Percentiles rank a stretch among this genome's conserved stretches.
Evolutionary conservation across 306 rosid species (phyloP).

Genomic region (Vicia villosa): DNA sequence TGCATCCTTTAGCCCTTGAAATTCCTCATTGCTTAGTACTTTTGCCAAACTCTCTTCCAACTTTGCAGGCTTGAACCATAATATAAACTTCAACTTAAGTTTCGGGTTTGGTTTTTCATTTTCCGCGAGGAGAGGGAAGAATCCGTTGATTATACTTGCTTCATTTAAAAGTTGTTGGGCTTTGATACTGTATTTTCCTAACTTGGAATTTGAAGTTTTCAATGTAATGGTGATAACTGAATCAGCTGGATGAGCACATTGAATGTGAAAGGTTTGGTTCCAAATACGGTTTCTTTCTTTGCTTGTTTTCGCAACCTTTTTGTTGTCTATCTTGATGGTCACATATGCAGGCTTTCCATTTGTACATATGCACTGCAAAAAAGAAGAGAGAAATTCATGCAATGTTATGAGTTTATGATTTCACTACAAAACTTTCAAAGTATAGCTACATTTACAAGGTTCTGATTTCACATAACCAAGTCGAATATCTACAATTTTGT

Average conservation of each 20-base stretch:
- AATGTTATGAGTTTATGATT: slow-evolving; percentile 13
- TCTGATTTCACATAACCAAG: neutral
- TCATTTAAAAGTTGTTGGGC: slow-evolving; percentile 55
- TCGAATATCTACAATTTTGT: neutral
- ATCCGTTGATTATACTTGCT: slow-evolving; percentile 64
- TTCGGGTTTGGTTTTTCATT: slow-evolving; percentile 67
- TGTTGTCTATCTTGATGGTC: slow-evolving; percentile 65
- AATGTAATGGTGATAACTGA: slow-evolving; percentile 62
- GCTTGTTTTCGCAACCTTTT: slow-evolving; percentile 66
- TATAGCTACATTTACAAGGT: neutral
- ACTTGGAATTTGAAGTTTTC: slow-evolving; percentile 55
- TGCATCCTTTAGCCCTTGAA: slow-evolving; percentile 65
- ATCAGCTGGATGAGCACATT: slow-evolving; percentile 76
- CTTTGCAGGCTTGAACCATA: slow-evolving; percentile 87
- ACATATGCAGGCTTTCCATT: slow-evolving; percentile 68
- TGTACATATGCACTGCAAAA: slow-evolving; percentile 57
- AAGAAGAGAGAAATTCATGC: neutral
- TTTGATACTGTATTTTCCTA: slow-evolving; percentile 71
- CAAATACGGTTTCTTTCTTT: slow-evolving; percentile 60
- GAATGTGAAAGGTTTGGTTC: slow-evolving; percentile 86
- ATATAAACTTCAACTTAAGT: slow-evolving; percentile 66
- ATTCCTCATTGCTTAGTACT: slow-evolving; percentile 51
- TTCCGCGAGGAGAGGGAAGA: slow-evolving; percentile 65
- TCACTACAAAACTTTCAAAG: slow-evolving; percentile 7
- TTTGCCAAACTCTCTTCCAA: slow-evolving; percentile 66